These are phyloP conservation scores for Fusarium sp. DNA, from an alignment of 2,329 filamentous ascomycete genomes.

Conservation along the genomic window DNA sequence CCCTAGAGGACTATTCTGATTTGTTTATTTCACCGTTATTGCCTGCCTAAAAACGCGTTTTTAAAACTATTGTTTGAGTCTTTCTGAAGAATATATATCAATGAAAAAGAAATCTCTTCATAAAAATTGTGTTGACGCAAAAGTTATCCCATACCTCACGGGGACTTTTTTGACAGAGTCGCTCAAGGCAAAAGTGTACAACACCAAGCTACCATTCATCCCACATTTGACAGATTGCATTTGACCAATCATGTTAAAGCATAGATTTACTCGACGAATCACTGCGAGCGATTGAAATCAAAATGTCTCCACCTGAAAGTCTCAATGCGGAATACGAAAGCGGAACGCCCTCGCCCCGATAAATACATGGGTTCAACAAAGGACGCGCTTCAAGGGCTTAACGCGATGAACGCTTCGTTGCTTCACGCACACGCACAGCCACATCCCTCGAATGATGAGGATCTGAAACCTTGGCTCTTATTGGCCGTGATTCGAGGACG, in stretches of 20 bases:
- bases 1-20: neutral
- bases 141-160: no score
- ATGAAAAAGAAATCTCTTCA: neutral
- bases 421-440: neutral
- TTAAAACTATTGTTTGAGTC: neutral
- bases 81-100: neutral
- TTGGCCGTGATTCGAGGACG: neutral
- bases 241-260: neutral
- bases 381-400: neutral
- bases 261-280: neutral
- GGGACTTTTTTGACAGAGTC: no score
- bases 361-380: neutral
- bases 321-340: neutral
- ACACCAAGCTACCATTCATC: neutral
- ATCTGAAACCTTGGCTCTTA: neutral
- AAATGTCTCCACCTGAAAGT: neutral
- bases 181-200: neutral
- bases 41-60: neutral
- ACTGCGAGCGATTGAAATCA: neutral
- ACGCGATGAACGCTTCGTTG: neutral
- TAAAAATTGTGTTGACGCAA: no score
- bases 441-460: neutral
- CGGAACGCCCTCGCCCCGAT: neutral
- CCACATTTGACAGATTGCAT: neutral
- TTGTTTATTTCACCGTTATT: neutral